Base-by-base conservation (phyloP, 2,329 filamentous ascomycete species). In the Aspergillus versicolor region DNA sequence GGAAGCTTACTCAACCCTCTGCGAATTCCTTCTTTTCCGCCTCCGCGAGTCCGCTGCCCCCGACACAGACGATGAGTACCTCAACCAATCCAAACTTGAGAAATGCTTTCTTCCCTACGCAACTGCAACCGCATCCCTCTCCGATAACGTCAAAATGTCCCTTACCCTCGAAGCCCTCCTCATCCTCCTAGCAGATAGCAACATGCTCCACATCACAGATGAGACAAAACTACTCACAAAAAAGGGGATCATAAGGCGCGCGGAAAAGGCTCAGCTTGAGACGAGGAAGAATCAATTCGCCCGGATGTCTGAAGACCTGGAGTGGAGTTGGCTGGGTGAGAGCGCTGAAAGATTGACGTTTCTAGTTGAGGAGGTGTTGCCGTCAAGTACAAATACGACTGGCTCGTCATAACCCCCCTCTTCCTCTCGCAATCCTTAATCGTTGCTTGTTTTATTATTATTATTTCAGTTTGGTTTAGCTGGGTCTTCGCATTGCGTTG, bases 131-230 rank as follows among this genome's bases (percentile, higher is more conserved):
- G 77, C 82, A 13, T 80, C 79, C 6, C 72, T 82, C 0, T 81
- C 84, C 19, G 88, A 91, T 61, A 92, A 94, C 64, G 86, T 87
- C 27, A 89, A 89, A 69, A 79, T 92, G 38, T 87, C 87, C 2
- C 73, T 92, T 9, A 71, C 89, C 30, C 75, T 91, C 0, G 90
- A 93, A 73, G 80, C 79, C 2, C 72, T 91, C 49, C 66, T 90
- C 30, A 80, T 86, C 45, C 74, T 86, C 6, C 71, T 86, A 27
- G 74, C 70, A 12, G 68, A 67, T 13, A 66, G 67, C 32, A 68
- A 71, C 2, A 63, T 70, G 64, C 42, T 77, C 68, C 59, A 58
- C 21, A 52, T 73, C 60, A 75, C 65, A 4, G 65, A 66, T 1
- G 62, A 61, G 5, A 61, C 88, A 15, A 73, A 73, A 38, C 54